Percentiles rank a stretch among this genome's conserved stretches.
These are phyloP conservation scores for Amaranthus palmeri DNA, from an alignment of 148 eudicot species.

Conservation along the genomic window DNA sequence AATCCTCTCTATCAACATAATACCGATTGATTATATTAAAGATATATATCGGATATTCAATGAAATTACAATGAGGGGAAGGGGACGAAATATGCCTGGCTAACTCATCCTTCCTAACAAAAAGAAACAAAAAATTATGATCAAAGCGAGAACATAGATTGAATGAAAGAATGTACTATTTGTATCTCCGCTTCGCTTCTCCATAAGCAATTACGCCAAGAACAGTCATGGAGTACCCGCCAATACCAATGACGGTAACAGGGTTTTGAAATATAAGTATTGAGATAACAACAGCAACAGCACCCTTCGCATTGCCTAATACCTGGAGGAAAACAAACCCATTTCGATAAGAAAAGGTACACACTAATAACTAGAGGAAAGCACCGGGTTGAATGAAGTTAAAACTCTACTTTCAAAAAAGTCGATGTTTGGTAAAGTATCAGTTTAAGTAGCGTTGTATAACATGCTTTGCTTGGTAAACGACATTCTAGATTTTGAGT, in stretches of 20 bases:
- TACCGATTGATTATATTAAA: constrained; percentile 4
- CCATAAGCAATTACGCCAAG: constrained; percentile 92
- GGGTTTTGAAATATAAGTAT: constrained; percentile 87
- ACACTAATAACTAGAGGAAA: not conserved
- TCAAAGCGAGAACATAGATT: not conserved
- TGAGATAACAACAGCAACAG: constrained; percentile 95
- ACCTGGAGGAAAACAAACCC: constrained; percentile 43
- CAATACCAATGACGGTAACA: constrained; percentile 74
- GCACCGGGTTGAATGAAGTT: not conserved
- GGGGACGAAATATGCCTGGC: constrained; percentile 8
- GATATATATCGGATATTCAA: not conserved
- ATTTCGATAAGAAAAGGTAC: not conserved
- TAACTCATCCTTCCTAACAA: constrained; percentile 10
- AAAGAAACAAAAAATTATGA: not conserved
- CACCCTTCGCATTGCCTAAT: constrained; percentile 93
- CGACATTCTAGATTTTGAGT: no score
- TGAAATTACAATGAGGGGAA: not conserved
- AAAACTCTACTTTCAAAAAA: no score
- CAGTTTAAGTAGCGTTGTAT: no score
- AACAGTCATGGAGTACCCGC: constrained; percentile 85
- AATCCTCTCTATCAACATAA: constrained; percentile 13
- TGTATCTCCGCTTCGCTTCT: constrained; percentile 80
- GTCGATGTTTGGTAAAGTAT: no score
- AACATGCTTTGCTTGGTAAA: no score
- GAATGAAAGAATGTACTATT: constrained; percentile 19